Percentiles rank a stretch among this genome's conserved stretches.
phyloP scores from a whole-genome alignment of 768 basidiomycete species.

The Xerocomellus intermedius region DNA sequence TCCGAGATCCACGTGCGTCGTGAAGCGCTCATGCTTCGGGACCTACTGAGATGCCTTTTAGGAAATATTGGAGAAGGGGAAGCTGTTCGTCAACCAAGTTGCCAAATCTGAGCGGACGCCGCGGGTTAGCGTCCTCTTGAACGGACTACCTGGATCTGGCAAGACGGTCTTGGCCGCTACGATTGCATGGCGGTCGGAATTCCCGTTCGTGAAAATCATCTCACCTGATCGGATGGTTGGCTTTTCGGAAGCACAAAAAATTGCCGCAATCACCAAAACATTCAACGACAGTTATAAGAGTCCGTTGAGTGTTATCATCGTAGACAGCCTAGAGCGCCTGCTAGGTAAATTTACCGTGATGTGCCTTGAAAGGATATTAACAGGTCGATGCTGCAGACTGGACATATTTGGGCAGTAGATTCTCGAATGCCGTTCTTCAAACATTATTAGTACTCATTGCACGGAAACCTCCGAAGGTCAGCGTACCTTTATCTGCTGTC shows the following conservation, averaged over 20 bases:
- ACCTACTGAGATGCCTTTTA: constrained; percentile 31
- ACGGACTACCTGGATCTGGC: constrained; percentile 88
- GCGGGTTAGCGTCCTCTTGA: constrained; percentile 84
- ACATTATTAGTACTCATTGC: constrained; percentile 84
- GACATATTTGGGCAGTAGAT: constrained; percentile 95
- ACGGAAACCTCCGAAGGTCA: constrained; percentile 88
- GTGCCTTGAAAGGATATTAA: constrained; percentile 5
- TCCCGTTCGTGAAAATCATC: constrained; percentile 97
- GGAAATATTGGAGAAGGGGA: constrained; percentile 85
- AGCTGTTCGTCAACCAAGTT: constrained; percentile 92
- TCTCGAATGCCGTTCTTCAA: constrained; percentile 93
- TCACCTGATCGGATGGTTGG: constrained; percentile 98
- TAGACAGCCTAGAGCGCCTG: constrained; percentile 91
- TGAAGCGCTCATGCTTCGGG: background rate
- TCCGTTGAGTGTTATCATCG: constrained; percentile 92
- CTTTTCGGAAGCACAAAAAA: constrained; percentile 89
- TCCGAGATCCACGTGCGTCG: constrained; percentile 61
- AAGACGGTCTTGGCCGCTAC: constrained; percentile 95
- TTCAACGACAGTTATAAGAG: constrained; percentile 97
- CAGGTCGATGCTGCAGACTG: constrained; percentile 59
- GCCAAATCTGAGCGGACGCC: constrained; percentile 86
- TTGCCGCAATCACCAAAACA: constrained; percentile 85
- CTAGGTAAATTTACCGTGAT: constrained; percentile 56
- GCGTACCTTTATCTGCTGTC: constrained; percentile 9
- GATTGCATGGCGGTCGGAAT: constrained; percentile 90